Conservation (phyloP, 2,329 filamentous ascomycete genomes). For the Curvularia hawaiiensis region DNA sequence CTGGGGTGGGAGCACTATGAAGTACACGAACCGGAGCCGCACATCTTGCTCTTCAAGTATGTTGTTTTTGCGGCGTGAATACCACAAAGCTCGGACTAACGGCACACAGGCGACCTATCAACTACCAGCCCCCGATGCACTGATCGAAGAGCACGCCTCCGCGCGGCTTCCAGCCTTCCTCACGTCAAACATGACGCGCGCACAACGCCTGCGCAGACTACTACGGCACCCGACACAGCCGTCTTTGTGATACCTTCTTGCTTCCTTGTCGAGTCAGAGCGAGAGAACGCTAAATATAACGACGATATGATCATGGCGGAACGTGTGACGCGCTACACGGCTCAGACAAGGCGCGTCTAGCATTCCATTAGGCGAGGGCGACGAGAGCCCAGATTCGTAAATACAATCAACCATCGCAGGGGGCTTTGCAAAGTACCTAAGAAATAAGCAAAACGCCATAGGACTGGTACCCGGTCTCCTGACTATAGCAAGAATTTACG, state of each 20-base stretch:
- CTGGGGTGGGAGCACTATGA: slow-evolving; percentile 99
- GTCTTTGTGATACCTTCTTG: slow-evolving; percentile 26
- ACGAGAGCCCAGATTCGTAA: slow-evolving; percentile 37
- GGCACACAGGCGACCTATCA: slow-evolving; percentile 72
- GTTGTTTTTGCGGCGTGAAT: slow-evolving; percentile 45
- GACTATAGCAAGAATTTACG: slow-evolving; percentile 1
- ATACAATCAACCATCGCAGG: slow-evolving; percentile 31
- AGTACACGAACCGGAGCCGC: slow-evolving; percentile 97
- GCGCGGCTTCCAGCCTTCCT: slow-evolving; percentile 9
- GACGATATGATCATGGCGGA: slow-evolving; percentile 47
- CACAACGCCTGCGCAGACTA: slow-evolving; percentile 11
- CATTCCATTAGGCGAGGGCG: slow-evolving; percentile 22
- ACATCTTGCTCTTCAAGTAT: slow-evolving; percentile 98
- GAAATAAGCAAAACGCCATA: slow-evolving; percentile 6
- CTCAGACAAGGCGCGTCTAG: slow-evolving; percentile 26
- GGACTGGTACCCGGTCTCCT: slow-evolving; percentile 5
- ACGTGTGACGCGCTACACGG: slow-evolving; percentile 32
- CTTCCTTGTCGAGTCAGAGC: slow-evolving; percentile 44
- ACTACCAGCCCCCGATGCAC: slow-evolving; percentile 73
- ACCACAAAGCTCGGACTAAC: slow-evolving; percentile 14
- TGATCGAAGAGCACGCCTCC: slow-evolving; percentile 25
- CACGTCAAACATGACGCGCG: slow-evolving; percentile 15
- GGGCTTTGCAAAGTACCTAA: slow-evolving; percentile 14
- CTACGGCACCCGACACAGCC: slow-evolving; percentile 20
- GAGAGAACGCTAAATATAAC: slow-evolving; percentile 42